Evolutionary conservation across 2,329 filamentous ascomycete genomes (phyloP).

Genomic region (Tympanopsis confertula): DNA sequence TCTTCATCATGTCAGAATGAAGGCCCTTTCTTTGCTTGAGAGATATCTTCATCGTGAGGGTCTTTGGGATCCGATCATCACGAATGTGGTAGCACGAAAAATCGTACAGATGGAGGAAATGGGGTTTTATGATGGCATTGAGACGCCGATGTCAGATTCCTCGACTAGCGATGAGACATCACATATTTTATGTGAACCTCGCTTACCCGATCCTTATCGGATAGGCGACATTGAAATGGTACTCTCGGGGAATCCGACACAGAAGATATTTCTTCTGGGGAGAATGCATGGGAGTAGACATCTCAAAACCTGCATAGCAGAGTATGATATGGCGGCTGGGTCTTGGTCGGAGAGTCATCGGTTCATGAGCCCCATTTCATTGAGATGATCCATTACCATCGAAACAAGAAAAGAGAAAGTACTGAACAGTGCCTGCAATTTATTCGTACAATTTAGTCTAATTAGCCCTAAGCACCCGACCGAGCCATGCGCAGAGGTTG

Average conservation of each 20-base stretch:
- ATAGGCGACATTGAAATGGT: not conserved
- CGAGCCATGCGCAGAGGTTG: too few relatives aligned
- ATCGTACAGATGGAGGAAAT: slow-evolving; percentile 5
- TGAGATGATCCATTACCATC: too few relatives aligned
- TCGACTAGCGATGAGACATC: not conserved
- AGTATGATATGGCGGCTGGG: too few relatives aligned
- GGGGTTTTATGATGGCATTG: not conserved
- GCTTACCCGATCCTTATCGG: not conserved
- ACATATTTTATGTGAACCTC: not conserved
- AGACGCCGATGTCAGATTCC: not conserved
- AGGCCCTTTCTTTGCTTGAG: slow-evolving; percentile 11
- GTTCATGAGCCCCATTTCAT: too few relatives aligned
- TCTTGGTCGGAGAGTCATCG: too few relatives aligned
- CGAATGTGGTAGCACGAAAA: slow-evolving; percentile 6
- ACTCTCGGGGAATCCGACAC: not conserved
- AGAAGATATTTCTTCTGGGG: too few relatives aligned
- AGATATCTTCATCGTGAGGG: slow-evolving; percentile 10
- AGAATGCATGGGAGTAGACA: too few relatives aligned
- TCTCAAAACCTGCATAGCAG: too few relatives aligned
- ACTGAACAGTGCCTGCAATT: too few relatives aligned
- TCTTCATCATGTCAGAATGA: slow-evolving; percentile 12
- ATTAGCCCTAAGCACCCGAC: too few relatives aligned
- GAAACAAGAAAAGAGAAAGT: too few relatives aligned
- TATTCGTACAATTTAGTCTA: too few relatives aligned
- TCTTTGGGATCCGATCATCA: slow-evolving; percentile 10